Evolutionary conservation across 2,329 filamentous ascomycete genomes (phyloP).

Genomic region (Uncinocarpus reesii): DNA sequence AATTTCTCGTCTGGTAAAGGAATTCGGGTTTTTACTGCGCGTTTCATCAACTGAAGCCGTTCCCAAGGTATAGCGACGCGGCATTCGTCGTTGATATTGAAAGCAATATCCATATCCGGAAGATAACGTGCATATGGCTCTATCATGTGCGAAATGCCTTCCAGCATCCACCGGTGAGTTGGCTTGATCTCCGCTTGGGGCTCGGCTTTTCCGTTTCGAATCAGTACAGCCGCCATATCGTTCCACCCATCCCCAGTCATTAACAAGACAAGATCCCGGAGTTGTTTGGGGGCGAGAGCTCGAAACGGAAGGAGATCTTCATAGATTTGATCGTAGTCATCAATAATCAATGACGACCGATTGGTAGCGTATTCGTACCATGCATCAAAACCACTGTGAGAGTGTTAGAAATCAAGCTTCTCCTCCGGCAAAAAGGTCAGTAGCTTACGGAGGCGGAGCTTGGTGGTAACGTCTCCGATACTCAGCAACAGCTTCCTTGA

Average conservation of each 20-base stretch:
- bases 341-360: slow-evolving; percentile 45
- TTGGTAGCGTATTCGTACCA: slow-evolving; percentile 50
- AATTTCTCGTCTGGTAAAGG: slow-evolving; percentile 19
- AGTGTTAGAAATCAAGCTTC: background rate
- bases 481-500: slow-evolving; percentile 41
- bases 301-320: slow-evolving; percentile 48
- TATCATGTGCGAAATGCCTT: slow-evolving; percentile 46
- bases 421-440: slow-evolving; percentile 2
- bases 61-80: slow-evolving; percentile 47
- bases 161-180: slow-evolving; percentile 50
- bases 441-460: slow-evolving; percentile 44
- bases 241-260: slow-evolving; percentile 46
- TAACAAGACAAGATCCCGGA: slow-evolving; percentile 45
- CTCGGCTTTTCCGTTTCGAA: slow-evolving; percentile 44
- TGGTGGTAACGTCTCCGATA: slow-evolving; percentile 46
- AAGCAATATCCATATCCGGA: slow-evolving; percentile 54
- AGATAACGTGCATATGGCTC: slow-evolving; percentile 44
- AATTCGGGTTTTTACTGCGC: slow-evolving; percentile 15
- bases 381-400: slow-evolving; percentile 43
- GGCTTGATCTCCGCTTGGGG: slow-evolving; percentile 43
- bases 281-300: slow-evolving; percentile 40
- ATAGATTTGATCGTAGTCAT: slow-evolving; percentile 52
- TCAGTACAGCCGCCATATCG: slow-evolving; percentile 46
- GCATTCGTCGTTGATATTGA: slow-evolving; percentile 53
- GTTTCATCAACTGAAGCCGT: slow-evolving; percentile 30